These are phyloP conservation scores for Yueomyces sinensis DNA, from an alignment of 805 yeast species.

Conservation along the genomic window DNA sequence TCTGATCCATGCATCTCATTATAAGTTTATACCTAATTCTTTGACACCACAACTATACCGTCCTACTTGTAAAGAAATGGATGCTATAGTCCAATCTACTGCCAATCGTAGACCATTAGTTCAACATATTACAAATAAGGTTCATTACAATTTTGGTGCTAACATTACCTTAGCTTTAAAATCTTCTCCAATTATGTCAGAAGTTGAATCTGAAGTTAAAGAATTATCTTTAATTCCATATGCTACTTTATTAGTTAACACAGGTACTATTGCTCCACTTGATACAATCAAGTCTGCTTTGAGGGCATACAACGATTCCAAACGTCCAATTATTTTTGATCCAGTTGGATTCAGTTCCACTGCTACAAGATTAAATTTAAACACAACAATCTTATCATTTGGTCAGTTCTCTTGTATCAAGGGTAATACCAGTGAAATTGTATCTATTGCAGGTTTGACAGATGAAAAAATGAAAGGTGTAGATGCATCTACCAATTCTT, in stretches of 20 bases:
- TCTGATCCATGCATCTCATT: constrained; percentile 10
- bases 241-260: constrained; percentile 49
- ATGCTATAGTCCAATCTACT: constrained; percentile 14
- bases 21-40: constrained; percentile 6
- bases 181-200: constrained; percentile 85
- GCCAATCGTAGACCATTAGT: constrained; percentile 40
- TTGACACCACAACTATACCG: background rate
- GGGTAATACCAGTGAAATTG: constrained; percentile 78
- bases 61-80: constrained; percentile 1
- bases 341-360: constrained; percentile 95
- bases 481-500: constrained; percentile 30
- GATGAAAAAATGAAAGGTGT: constrained; percentile 55
- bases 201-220: constrained; percentile 48
- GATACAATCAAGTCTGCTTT: constrained; percentile 38
- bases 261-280: constrained; percentile 55
- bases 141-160: constrained; percentile 82
- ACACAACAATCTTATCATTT: constrained; percentile 35
- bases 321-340: constrained; percentile 62
- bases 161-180: constrained; percentile 75
- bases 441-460: constrained; percentile 38
- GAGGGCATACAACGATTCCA: constrained; percentile 38
- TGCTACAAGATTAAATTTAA: constrained; percentile 35
- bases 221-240: constrained; percentile 48
- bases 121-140: constrained; percentile 80
- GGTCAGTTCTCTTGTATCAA: constrained; percentile 60